A percentile compares a stretch with the other conserved stretches of the same genome.
Conservation (phyloP, 805 yeast genomes). For the Candida vaughaniae region DNA sequence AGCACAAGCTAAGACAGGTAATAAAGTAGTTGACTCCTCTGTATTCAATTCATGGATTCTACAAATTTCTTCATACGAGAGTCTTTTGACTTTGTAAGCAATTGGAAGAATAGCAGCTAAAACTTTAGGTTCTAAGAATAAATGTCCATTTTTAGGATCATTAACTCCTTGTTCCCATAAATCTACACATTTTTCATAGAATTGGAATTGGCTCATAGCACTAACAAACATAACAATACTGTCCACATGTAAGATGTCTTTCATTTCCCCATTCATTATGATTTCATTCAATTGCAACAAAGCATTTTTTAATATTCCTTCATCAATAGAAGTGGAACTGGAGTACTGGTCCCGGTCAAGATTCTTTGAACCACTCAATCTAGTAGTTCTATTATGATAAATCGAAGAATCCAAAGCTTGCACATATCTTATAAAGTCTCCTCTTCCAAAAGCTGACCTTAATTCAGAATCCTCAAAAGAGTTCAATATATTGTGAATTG, state of each 20-base stretch:
- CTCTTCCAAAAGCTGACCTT: constrained; percentile 16
- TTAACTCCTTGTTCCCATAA: constrained; percentile 69
- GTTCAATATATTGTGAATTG: constrained; percentile 16
- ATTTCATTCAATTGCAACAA: constrained; percentile 30
- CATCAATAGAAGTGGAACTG: constrained; percentile 26
- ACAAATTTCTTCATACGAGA: constrained; percentile 59
- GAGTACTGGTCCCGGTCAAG: constrained; percentile 37
- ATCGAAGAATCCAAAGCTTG: constrained; percentile 24
- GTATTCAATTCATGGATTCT: constrained; percentile 50
- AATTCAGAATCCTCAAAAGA: constrained; percentile 22
- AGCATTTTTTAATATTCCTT: constrained; percentile 30
- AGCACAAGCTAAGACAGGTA: constrained; percentile 58
- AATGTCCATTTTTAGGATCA: constrained; percentile 35
- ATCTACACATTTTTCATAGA: constrained; percentile 61
- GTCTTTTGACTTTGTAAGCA: constrained; percentile 59
- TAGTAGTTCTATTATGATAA: constrained; percentile 27
- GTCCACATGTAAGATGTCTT: constrained; percentile 20
- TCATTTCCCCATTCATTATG: constrained; percentile 29
- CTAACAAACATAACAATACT: constrained; percentile 26
- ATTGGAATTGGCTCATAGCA: constrained; percentile 50
- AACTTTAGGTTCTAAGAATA: constrained; percentile 62
- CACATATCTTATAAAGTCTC: constrained; percentile 24
- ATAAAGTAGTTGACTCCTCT: constrained; percentile 25
- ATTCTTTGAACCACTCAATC: constrained; percentile 33
- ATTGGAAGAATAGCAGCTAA: constrained; percentile 70